Evolutionary conservation across 192 early-diverging fungal genomes (phyloP).

Genomic region (Phlyctochytrium bullatum): DNA sequence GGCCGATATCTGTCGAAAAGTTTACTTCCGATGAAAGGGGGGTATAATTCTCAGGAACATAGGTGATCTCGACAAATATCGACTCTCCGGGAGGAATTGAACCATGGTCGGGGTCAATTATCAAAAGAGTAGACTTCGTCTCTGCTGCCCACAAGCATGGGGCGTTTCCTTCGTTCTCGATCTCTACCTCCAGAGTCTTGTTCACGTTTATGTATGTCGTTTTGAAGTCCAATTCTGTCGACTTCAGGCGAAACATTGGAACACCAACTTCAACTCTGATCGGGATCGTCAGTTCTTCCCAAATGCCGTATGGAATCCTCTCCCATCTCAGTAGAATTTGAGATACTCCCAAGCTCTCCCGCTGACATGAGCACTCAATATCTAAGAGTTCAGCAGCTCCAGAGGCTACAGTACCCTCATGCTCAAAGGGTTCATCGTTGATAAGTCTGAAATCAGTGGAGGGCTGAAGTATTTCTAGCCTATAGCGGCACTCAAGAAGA

Average conservation of each 20-base stretch:
- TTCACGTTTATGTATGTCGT: conserved; percentile 61
- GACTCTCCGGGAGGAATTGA: conserved; percentile 44
- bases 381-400: conserved; percentile 37
- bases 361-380: conserved; percentile 51
- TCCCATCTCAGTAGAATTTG: conserved; percentile 44
- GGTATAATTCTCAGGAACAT: conserved; percentile 47
- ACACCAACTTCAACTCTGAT: conserved; percentile 51
- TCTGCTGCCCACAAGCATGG: conserved; percentile 49
- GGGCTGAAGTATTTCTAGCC: conserved; percentile 47
- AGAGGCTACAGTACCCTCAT: conserved; percentile 44
- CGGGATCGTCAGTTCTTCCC: conserved; percentile 42
- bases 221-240: conserved; percentile 57
- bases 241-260: conserved; percentile 53
- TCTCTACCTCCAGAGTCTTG: conserved; percentile 44
- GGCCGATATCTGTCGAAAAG: conserved; percentile 59
- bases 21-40: conserved; percentile 36
- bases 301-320: conserved; percentile 43
- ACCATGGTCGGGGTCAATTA: conserved; percentile 38
- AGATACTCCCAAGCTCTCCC: conserved; percentile 24
- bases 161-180: conserved; percentile 61
- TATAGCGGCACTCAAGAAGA: conserved; percentile 44
- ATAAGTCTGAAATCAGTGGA: conserved; percentile 38
- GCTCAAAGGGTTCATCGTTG: conserved; percentile 55
- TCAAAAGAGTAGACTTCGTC: conserved; percentile 23
- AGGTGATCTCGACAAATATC: conserved; percentile 42